These are phyloP conservation scores for Candida gigantensis DNA, from an alignment of 1,139 yeast genomes.

Conservation along the genomic window DNA sequence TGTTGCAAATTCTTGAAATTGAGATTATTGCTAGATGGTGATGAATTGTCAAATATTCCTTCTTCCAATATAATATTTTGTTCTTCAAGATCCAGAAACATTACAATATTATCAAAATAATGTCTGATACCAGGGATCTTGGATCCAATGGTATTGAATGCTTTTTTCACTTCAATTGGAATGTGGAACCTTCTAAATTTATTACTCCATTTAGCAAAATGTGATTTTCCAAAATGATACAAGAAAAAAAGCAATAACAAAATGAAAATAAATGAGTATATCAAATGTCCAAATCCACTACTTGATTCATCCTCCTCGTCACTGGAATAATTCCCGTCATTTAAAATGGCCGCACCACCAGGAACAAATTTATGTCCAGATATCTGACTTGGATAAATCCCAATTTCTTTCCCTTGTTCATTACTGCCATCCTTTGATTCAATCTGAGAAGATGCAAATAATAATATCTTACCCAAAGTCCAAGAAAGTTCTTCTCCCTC, in stretches of 20 bases:
- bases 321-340: conserved; percentile 12
- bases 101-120: conserved; percentile 6
- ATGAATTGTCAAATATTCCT: conserved; percentile 22
- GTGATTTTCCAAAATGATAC: conserved; percentile 20
- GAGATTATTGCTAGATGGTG: conserved; percentile 8
- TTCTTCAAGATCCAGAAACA: conserved; percentile 13
- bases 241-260: conserved; percentile 21
- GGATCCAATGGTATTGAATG: conserved; percentile 14
- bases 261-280: conserved; percentile 21
- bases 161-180: conserved; percentile 19
- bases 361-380: conserved; percentile 44
- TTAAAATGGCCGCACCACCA: conserved; percentile 24
- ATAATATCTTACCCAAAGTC: conserved; percentile 63
- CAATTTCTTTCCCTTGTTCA: conserved; percentile 34
- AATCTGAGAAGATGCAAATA: conserved; percentile 60
- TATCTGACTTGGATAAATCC: conserved; percentile 54
- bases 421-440: conserved; percentile 20
- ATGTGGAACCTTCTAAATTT: conserved; percentile 19
- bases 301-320: conserved; percentile 24
- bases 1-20: conserved; percentile 1
- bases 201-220: conserved; percentile 17
- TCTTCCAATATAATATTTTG: conserved; percentile 32
- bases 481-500: conserved; percentile 65
- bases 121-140: conserved; percentile 22
- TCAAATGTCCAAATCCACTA: conserved; percentile 8